Evolutionary conservation across 371 early-diverging fungal genomes (phyloP), one percentile per base, ranked within the genome.

Genomic region (Mortierella sp.): DNA sequence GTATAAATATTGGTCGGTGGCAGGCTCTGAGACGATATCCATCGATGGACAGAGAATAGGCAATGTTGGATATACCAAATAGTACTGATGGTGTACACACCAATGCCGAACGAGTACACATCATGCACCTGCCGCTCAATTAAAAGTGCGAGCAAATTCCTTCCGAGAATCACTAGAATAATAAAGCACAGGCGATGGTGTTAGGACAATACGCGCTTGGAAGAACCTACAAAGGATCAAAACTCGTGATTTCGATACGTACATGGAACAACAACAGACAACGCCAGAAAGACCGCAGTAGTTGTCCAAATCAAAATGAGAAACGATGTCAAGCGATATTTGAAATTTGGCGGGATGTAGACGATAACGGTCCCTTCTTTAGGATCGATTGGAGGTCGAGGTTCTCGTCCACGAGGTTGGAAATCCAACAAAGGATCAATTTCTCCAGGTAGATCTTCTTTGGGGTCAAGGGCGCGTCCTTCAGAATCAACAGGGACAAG

Each of bases 401-500:
- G 86, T 75, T 56, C 85, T 68, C 2, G 83, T 61, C 78, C 84
- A 28, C 76, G 83, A 26, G 72, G 85, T 76, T 47, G 85, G 84
- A 77, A 83, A 70, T 54, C 87, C 68, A 72, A 87, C 85, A 58
- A 64, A 10, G 43, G 89, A 77, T 72, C 89, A 57, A 90, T 89
- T 35, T 87, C 87, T 17, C 86, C 87, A 56, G 82, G 64, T 26
- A 58, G 70, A 83, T 91, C 89, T 54, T 90, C 92, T 51, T 85
- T 84, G 29, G 89, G 86, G 63, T 92, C 86, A 29, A 89, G 58
- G 3, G 94, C 89, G 9, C 83, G 83, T 15, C 93, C 90, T 26
- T 85, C 74, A 31, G 86, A 86, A 53, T 92, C 89, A 12, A 94
- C 89, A 28, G 92, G 94, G 7, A 95, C 90, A 13, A 95, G 72